Evolutionary conservation across 1,139 yeast species (phyloP), one percentile per base, ranked within the genome.

Genomic region (Candida sojae): DNA sequence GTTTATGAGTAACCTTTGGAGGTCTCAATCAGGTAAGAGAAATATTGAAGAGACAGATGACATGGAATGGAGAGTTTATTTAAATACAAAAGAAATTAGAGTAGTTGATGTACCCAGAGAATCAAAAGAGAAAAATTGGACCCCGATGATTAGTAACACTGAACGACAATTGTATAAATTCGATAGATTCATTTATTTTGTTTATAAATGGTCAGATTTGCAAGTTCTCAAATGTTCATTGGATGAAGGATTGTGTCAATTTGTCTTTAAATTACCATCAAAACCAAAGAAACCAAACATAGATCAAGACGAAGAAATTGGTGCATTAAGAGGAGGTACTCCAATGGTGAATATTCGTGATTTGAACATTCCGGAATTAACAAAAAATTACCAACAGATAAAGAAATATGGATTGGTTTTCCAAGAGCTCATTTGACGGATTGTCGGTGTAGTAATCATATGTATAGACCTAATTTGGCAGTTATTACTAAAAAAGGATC

Each of bases 351-450:
- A 60, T 47, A 41, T 66, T 13, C 59, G 60, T 38, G 17, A 31
- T 25, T 41, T 42, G 21, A 36, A 36, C 7, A 25, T 36, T 10
- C 39, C 39, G n/a, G 13, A 21, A 4, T 36, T 11, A 23, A n/a
- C 30, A 36, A 36, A 17, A 23, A 54, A 9, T 47, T 59, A 4
- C 44, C 67, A 5, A 58, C 64, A 4, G 66, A 66, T 17, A 63
- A 71, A 42, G 78, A 78, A 51, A 66, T 77, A 52, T 80, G 82
- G 82, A 58, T 79, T 17, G 80, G 81, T 0, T 74, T 79, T 53
- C 79, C 79, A 1, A 67, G 81, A 48, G 71, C 80, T 2, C 80
- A 77, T 54, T 56, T 78, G n/a, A 64, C 63, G 31, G 53, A 61
- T 2, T 78, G 83, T 63, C 80, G 80, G 0, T 79, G 83, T 60